These are phyloP conservation scores for Rosa lucieae DNA, from an alignment of 306 rosid genomes.

Conservation along the genomic window DNA sequence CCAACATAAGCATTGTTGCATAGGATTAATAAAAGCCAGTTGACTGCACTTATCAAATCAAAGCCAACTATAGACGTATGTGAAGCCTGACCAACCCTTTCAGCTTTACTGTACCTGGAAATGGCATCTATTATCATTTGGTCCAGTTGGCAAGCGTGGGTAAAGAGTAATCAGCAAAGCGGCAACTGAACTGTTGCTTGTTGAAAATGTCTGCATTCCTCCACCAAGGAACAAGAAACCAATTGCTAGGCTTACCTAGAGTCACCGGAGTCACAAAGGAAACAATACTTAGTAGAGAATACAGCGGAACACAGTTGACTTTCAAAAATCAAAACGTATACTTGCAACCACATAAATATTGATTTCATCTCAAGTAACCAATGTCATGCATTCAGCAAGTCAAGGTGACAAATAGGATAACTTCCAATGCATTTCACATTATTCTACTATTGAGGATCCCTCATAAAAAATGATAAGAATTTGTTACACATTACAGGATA, in stretches of 20 bases:
- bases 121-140: slow-evolving; percentile 95
- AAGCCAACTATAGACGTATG: not conserved
- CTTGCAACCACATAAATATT: not conserved
- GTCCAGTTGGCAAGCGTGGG: slow-evolving; percentile 94
- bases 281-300: slow-evolving; percentile 9
- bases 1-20: not conserved
- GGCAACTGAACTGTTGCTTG: slow-evolving; percentile 80
- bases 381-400: not conserved
- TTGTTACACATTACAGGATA: not conserved
- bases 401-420: not conserved
- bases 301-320: not conserved
- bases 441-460: not conserved
- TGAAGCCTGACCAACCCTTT: not conserved
- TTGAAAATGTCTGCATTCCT: slow-evolving; percentile 92
- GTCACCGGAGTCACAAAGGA: slow-evolving; percentile 21
- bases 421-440: slow-evolving; percentile 8
- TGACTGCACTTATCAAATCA: not conserved
- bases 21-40: not conserved
- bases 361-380: not conserved
- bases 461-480: not conserved
- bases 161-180: slow-evolving; percentile 91
- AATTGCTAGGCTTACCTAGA: slow-evolving; percentile 86
- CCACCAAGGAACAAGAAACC: slow-evolving; percentile 99
- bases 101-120: slow-evolving; percentile 67
- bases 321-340: not conserved